phyloP scores from a whole-genome alignment of 805 yeast species.

The Metschnikowia aberdeeniae region DNA sequence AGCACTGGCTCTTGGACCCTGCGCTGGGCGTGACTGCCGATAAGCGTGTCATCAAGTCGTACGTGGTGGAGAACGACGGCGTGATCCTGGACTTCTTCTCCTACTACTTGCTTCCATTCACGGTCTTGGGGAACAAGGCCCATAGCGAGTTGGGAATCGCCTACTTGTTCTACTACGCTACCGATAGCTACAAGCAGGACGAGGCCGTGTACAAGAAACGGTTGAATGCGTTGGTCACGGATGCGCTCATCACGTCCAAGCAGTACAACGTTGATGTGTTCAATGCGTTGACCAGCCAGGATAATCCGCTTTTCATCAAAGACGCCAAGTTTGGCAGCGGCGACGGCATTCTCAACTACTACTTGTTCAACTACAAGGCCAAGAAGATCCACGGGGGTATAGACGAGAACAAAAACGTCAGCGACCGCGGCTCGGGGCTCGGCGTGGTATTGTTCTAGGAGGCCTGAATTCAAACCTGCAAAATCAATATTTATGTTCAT shows the following conservation, averaged over 20 bases:
- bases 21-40: conserved; percentile 26
- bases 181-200: conserved; percentile 41
- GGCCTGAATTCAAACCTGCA: too few species aligned
- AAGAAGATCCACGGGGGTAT: conserved; percentile 81
- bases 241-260: conserved; percentile 75
- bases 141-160: conserved; percentile 78
- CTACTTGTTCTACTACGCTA: conserved; percentile 84
- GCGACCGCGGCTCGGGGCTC: conserved; percentile 65
- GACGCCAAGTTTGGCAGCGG: conserved; percentile 88
- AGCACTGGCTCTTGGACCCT: conserved; percentile 76
- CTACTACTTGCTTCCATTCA: conserved; percentile 83
- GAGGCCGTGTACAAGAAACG: conserved; percentile 51
- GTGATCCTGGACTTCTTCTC: conserved; percentile 84
- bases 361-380: conserved; percentile 85
- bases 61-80: conserved; percentile 67
- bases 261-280: conserved; percentile 75
- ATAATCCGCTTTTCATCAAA: conserved; percentile 77
- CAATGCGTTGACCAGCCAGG: conserved; percentile 89
- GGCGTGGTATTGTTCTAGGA: conserved; percentile 80
- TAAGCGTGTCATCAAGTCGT: conserved; percentile 59
- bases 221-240: conserved; percentile 57
- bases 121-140: conserved; percentile 62
- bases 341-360: conserved; percentile 87
- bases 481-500: too few species aligned
- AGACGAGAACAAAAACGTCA: conserved; percentile 50